These are phyloP conservation scores for Vigna angularis DNA, from an alignment of 306 rosid genomes.

Conservation along the genomic window DNA sequence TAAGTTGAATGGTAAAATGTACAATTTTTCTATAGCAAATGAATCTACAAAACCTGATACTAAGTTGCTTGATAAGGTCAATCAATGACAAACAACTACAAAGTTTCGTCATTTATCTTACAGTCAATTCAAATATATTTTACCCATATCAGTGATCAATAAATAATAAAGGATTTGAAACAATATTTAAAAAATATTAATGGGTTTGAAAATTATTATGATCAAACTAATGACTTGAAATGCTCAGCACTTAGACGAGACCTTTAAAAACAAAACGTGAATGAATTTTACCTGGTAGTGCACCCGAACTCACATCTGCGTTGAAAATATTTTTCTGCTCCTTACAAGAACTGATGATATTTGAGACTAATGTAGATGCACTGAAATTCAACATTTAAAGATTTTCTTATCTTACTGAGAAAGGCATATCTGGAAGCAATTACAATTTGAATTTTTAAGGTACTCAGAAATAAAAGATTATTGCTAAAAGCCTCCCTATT, in stretches of 20 bases:
- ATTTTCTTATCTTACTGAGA: conserved; percentile 25
- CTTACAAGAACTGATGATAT: not conserved
- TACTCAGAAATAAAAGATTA: not conserved
- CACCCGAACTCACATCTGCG: not conserved
- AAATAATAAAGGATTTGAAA: not conserved
- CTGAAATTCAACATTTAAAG: conserved; percentile 7
- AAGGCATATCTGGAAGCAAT: conserved; percentile 28
- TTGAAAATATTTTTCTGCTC: conserved; percentile 22
- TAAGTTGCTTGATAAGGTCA: not conserved
- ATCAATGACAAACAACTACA: not conserved
- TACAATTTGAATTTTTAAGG: conserved; percentile 4
- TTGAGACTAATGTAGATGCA: conserved; percentile 19
- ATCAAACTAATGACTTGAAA: not conserved
- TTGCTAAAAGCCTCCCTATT: conserved; percentile 4
- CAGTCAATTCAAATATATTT: not conserved
- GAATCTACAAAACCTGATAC: not conserved
- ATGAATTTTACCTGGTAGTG: conserved; percentile 31
- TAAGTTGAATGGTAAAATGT: too few relatives aligned
- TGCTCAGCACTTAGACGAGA: conserved; percentile 26
- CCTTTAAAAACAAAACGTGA: conserved; percentile 8
- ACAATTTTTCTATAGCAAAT: not conserved
- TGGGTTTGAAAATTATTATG: not conserved
- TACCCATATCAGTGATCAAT: not conserved
- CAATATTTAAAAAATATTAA: not conserved
- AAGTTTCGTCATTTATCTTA: conserved; percentile 5